A percentile compares a stretch with the other conserved stretches of the same genome.
These are phyloP conservation scores for Mortierella sp. DNA, from an alignment of 371 early-diverging fungal genomes.

Conservation along the genomic window DNA sequence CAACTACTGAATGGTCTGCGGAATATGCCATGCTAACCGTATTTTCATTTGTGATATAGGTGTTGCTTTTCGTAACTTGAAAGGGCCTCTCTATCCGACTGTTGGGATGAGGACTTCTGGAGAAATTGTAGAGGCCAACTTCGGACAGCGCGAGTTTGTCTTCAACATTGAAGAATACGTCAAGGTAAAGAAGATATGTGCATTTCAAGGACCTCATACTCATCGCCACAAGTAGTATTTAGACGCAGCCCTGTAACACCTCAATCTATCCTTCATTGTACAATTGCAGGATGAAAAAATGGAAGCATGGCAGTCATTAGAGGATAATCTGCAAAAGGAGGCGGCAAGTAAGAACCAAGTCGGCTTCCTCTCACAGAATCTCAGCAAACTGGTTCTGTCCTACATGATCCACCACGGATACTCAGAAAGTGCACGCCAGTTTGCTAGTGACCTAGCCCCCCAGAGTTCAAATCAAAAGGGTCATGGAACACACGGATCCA, in stretches of 20 bases:
- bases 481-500: neutral
- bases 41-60: slow-evolving; percentile 56
- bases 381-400: slow-evolving; percentile 76
- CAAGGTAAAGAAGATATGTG: slow-evolving; percentile 59
- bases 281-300: slow-evolving; percentile 63
- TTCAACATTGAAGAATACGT: slow-evolving; percentile 91
- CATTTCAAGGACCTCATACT: neutral
- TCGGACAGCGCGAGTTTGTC: slow-evolving; percentile 87
- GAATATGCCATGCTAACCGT: neutral
- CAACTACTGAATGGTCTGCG: too few species aligned
- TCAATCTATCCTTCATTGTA: neutral
- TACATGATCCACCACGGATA: slow-evolving; percentile 88
- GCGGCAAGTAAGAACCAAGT: slow-evolving; percentile 26
- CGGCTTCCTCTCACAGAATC: slow-evolving; percentile 30
- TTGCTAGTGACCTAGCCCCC: slow-evolving; percentile 63
- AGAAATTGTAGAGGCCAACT: slow-evolving; percentile 91
- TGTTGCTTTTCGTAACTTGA: slow-evolving; percentile 64
- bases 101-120: slow-evolving; percentile 93
- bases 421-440: slow-evolving; percentile 75
- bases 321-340: slow-evolving; percentile 38
- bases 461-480: neutral
- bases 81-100: slow-evolving; percentile 80
- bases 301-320: slow-evolving; percentile 61
- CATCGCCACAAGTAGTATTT: neutral
- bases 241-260: neutral